Evolutionary conservation across 306 rosid genomes (phyloP), one percentile per base, ranked within the genome.

Genomic region (Cajanus cajan): DNA sequence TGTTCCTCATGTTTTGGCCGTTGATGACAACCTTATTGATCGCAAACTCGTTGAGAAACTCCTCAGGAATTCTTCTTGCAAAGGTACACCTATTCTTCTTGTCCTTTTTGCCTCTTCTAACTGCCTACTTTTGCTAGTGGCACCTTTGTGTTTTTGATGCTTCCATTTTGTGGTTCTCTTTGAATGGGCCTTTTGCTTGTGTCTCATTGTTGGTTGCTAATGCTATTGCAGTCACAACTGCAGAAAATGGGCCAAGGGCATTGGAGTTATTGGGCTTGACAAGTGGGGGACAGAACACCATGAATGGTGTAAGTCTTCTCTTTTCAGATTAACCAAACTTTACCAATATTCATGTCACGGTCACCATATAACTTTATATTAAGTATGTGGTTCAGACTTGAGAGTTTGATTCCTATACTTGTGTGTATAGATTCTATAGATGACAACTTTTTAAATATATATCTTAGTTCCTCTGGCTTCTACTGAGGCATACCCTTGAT

Each of bases 1-100:
- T 12, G 85, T 86, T 58, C 97, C 95, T 58, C 98, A 94, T 78
- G 97, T 94, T 82, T 81, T 94, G n/a, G 98, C 97, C 40, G 97
- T 94, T 34, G 98, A 94, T 79, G 98, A 94, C 72, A 92, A 68
- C 65, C 78, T 89, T 40, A 79, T 89, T 77, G 98, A 94, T 83
- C 93, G 97, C 50, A 92, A 89, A 86, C 88, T 94, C 31, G 86
- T 90, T 14, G 98, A 90, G 82, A 90, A 88, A 55, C 96, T 94
- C 6, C 98, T 94, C 65, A 84, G 67, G 79, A 94, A 94, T 68
- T 90, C 96, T 31, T 89, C 93, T 75, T 92, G 96, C 83, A 90
- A 87, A 87, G 98, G 98, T 92, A 82, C 7, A 21, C n/a, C 13
- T 18, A 28, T 28, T 3, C 31, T 28, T 28, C 31, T 28, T 50